Base-by-base conservation (phyloP, 345 rosid genomes). In the Acer yangbiense region DNA sequence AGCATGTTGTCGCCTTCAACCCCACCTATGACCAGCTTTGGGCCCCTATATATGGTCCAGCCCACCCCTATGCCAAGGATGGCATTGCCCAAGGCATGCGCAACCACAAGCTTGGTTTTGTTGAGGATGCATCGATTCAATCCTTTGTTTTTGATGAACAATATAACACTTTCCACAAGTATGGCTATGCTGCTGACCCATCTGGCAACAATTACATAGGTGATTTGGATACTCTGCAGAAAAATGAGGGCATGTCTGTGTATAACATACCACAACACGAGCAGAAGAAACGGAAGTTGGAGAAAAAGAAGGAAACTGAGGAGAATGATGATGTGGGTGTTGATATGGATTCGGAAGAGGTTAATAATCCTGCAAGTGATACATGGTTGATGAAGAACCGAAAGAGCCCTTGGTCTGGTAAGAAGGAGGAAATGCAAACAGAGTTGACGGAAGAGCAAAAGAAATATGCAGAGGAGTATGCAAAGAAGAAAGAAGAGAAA, bases 51-150 rank as follows among this genome's bases (percentile, higher is more conserved):
- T 63, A 75, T 9, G 98, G 97, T 64, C 98, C 99, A 3, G 84
- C 95, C 16, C 99, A 94, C 81, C 98, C 98, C 4, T 94, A 88
- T 85, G 98, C 98, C 54, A 92, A 91, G 84, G 98, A 91, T 57
- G 99, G 98, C n/a, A 84, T 92, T 57, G 94, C 99, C 4, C 97
- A 91, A 75, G 99, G 97, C 72, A 91, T 92, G 98, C 92, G 99
- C 20, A 96, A 94, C 81, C 98, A 96, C 87, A 96, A 96, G 87
- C 92, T 92, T 41, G 98, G 99, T 76, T 96, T 87, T 77, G 99
- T 96, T 9, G 99, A 96, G 78, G 95, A 96, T 52, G 99, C 97
- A 14, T 85, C 94, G 44, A 90, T 96, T 69, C 93, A 84, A 1
- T 88, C 99, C 7, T 96, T 96, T 76, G 85, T 87, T 55, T 96